Evolutionary conservation across 345 rosid species (phyloP), one percentile per base, ranked within the genome.

Genomic region (Geranium brycei): DNA sequence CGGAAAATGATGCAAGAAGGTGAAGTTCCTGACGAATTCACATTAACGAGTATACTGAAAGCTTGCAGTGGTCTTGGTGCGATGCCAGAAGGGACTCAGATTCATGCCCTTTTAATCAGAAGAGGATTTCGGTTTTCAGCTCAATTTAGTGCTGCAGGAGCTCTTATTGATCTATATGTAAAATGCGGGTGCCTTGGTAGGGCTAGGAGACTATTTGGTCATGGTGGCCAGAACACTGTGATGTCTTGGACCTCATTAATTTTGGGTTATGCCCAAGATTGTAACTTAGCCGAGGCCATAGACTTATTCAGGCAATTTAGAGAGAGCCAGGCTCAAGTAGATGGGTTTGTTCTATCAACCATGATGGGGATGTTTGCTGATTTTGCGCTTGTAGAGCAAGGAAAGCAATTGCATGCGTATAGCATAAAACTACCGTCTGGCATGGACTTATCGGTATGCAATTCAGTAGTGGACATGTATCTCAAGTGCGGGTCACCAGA

Each of bases 221-320:
- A 68, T 51, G 72, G 79, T 38, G 85, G 75, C 68, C 74, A 77
- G 62, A 86, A 90, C 77, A 82, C 75, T 73, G 75, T 78, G 63
- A 75, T 88, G 73, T 82, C 96, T 12, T 85, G 95, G 87, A 86
- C 90, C 64, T 77, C 85, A 3, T 58, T 90, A 57, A 86, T 93
- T 72, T 81, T 88, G 32, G 96, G 95, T 67, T 86, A 83, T 82
- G 96, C 96, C 66, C 95, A 81, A 69, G 91, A 78, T 62, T 91
- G 81, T 7, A 76, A 83, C 63, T 78, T 88, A 17, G 75, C 62
- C 47, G 87, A 82, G 64, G 88, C 91, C 14, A 75, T 92, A 81
- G 65, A 78, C 61, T 78, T 90, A 79, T 92, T 92, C 67, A 80
- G 67, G 81, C 81, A 47, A 68, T 83, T 87, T 28, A 80, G 72